Percentiles rank a stretch among this genome's conserved stretches.
Evolutionary conservation across 371 early-diverging fungal species (phyloP).

Genomic region (Mortierella polycephala): DNA sequence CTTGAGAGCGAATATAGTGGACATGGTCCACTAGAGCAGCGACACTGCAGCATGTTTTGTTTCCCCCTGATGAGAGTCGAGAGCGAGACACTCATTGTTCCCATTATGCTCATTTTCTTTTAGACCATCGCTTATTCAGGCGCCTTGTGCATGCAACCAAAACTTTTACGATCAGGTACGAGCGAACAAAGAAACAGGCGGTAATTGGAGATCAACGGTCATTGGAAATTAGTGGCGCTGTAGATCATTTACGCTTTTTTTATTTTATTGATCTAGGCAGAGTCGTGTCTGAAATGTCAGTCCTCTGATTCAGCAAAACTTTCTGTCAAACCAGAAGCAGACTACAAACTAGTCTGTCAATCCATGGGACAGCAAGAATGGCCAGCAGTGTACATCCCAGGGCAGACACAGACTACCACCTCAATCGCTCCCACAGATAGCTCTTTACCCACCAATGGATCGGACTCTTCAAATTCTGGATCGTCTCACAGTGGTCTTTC

Average conservation of each 20-base stretch:
- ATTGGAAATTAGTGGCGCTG: not conserved
- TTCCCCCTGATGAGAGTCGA: not conserved
- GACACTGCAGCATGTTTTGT: not conserved
- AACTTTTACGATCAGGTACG: slow-evolving; percentile 32
- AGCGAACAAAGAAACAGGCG: no score
- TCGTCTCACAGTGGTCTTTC: slow-evolving; percentile 14
- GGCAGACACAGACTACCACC: slow-evolving; percentile 5
- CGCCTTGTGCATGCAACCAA: slow-evolving; percentile 33
- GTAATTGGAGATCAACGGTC: no score
- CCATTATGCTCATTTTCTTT: not conserved
- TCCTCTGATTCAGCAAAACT: slow-evolving; percentile 17
- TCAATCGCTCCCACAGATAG: slow-evolving; percentile 6
- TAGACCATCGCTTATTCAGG: slow-evolving; percentile 16
- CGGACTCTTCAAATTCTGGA: not conserved
- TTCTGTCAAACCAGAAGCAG: not conserved
- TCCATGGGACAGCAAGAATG: slow-evolving; percentile 3
- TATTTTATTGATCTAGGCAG: slow-evolving; percentile 1
- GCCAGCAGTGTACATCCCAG: slow-evolving; percentile 10
- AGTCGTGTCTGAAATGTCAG: slow-evolving; percentile 17
- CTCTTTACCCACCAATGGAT: not conserved
- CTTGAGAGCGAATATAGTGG: no score
- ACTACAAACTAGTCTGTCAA: slow-evolving; percentile 19
- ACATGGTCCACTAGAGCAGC: no score
- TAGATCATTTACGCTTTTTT: slow-evolving; percentile 1
- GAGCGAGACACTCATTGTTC: not conserved